Evolutionary conservation across 768 basidiomycete genomes (phyloP), one percentile per base, ranked within the genome.

Genomic region (Kwoniella sp.): DNA sequence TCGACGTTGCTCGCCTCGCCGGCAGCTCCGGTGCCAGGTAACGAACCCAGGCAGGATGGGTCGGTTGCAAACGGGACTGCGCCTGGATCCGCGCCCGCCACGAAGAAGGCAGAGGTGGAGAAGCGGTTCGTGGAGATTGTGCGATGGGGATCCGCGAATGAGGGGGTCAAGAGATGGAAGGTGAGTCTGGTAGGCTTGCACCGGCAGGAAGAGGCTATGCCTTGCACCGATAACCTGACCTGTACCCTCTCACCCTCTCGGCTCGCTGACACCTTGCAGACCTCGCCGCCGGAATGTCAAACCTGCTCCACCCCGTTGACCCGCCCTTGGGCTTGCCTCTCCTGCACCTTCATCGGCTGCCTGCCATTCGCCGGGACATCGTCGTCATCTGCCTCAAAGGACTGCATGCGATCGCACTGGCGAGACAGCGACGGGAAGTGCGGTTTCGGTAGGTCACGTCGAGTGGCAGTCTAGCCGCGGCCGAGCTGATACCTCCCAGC

Each of bases 401-500:
- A 58, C 9, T 67, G 65, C 38, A 58, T 67, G 59, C 32, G 50
- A 14, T 19, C 12, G 11, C 67, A 69, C 34, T 62, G 57, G 60
- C 25, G 39, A 8, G 17, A 33, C 17, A 45, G 37, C 31, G 28
- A 43, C 46, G 52, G 29, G 26, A 14, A 32, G n/a, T 69, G 67
- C 42, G 32, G 28, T 11, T 69, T 65, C 31, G 63, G 67, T 69
- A 33, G 42, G 67, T 53, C 33, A n/a, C n/a, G 19, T 53, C n/a
- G n/a, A 20, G 5, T 19, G 26, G 14, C 23, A 11, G 14, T 15
- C n/a, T 7, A 5, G 19, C n/a, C 25, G 11, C 26, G 17, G 23
- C 5, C 28, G n/a, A 32, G 6, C 28, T 46, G 8, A 20, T 41
- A 7, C n/a, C 22, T n/a, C 14, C 20, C 61, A 91, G 89, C 85